These are phyloP conservation scores for Boletus sp. DNA, from an alignment of 1,284 basidiomycete genomes.

Conservation along the genomic window DNA sequence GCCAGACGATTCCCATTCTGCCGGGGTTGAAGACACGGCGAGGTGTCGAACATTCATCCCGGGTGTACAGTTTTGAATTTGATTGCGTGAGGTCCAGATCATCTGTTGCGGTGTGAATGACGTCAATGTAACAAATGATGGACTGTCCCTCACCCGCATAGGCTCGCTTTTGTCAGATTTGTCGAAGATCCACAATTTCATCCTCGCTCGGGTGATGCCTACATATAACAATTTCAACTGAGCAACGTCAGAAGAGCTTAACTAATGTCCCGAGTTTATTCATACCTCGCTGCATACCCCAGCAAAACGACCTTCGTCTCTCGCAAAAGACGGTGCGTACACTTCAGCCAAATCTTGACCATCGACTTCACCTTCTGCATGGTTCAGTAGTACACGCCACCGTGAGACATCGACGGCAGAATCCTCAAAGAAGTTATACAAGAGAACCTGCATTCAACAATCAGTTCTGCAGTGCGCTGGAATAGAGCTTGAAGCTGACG, in stretches of 20 bases:
- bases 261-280: neutral
- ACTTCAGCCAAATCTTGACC: conserved; percentile 13
- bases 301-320: conserved; percentile 50
- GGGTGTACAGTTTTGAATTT: no score
- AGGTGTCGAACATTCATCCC: no score
- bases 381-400: no score
- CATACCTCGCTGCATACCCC: conserved; percentile 60
- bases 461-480: neutral
- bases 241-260: neutral
- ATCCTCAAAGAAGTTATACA: no score
- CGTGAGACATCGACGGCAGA: no score
- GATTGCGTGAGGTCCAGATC: no score
- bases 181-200: conserved; percentile 60
- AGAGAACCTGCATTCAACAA: neutral
- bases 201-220: conserved; percentile 65
- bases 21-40: no score
- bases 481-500: conserved; percentile 35
- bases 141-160: conserved; percentile 47
- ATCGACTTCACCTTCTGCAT: conserved; percentile 24
- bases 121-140: no score
- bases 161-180: conserved; percentile 39
- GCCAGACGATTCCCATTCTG: no score
- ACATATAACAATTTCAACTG: conserved; percentile 69
- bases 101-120: no score
- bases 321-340: conserved; percentile 47